Percentiles rank a stretch among this genome's conserved stretches.
These are phyloP conservation scores for Gleditsia sinensis DNA, from an alignment of 306 rosid genomes.

Conservation along the genomic window DNA sequence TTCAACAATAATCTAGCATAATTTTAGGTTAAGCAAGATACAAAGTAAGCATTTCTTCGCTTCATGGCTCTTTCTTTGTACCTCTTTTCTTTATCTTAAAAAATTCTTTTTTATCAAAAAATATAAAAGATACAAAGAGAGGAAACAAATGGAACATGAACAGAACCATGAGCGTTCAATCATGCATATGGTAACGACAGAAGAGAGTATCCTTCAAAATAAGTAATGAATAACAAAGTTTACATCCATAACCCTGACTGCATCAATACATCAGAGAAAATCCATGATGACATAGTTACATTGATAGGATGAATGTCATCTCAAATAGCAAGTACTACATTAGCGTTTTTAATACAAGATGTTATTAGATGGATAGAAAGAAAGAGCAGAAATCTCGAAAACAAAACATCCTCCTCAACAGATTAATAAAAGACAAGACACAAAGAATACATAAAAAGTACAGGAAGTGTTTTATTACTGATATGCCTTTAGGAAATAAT, in stretches of 20 bases:
- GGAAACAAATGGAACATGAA: conserved; percentile 21
- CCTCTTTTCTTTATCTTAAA: not conserved
- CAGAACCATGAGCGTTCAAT: not conserved
- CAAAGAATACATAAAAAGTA: not conserved
- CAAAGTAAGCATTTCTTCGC: conserved; percentile 1
- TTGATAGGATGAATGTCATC: not conserved
- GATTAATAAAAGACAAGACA: not conserved
- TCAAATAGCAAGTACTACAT: not conserved
- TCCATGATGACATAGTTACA: not conserved
- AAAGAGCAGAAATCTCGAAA: not conserved
- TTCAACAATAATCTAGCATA: not conserved
- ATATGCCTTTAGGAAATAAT: not conserved
- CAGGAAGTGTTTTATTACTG: not conserved
- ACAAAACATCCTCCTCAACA: not conserved
- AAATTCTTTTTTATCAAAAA: not conserved
- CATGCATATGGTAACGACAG: not conserved
- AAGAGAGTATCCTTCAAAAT: not conserved
- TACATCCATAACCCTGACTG: not conserved
- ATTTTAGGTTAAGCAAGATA: not conserved
- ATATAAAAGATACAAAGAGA: not conserved
- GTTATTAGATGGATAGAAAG: not conserved
- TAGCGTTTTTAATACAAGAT: not conserved
- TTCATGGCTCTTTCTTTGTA: not conserved
- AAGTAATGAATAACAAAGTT: conserved; percentile 8
- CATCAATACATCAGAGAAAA: not conserved